Evolutionary conservation across 2,329 filamentous ascomycete genomes (phyloP).

Genomic region (Arthrobotrys sphaeroides): DNA sequence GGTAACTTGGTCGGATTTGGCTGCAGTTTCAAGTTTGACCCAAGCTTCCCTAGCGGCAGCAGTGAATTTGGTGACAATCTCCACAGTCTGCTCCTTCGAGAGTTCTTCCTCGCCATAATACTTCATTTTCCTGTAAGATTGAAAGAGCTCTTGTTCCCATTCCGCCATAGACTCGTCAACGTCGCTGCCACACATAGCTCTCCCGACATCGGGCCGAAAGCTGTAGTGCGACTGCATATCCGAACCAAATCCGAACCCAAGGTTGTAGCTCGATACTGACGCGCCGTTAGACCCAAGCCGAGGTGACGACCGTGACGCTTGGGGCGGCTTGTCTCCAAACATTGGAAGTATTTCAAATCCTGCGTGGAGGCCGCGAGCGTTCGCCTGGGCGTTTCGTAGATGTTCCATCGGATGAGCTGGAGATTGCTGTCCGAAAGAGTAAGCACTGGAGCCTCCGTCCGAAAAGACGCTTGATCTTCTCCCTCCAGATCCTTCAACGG

Average conservation of each 20-base stretch:
- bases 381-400: conserved; percentile 23
- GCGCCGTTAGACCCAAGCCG: conserved; percentile 22
- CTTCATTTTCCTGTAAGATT: conserved; percentile 47
- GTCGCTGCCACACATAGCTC: conserved; percentile 16
- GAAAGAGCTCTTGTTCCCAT: conserved; percentile 51
- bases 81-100: conserved; percentile 41
- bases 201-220: conserved; percentile 29
- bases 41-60: conserved; percentile 40
- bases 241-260: conserved; percentile 45
- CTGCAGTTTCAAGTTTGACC: conserved; percentile 33
- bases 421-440: conserved; percentile 1
- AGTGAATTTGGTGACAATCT: conserved; percentile 47
- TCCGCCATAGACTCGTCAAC: conserved; percentile 48
- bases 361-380: conserved; percentile 37
- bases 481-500: background rate
- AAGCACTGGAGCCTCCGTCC: background rate
- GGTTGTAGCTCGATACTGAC: conserved; percentile 32
- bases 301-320: conserved; percentile 40
- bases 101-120: conserved; percentile 50
- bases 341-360: conserved; percentile 47
- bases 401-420: background rate
- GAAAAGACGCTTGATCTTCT: background rate
- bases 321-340: conserved; percentile 48
- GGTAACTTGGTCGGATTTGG: conserved; percentile 23
- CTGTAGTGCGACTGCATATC: conserved; percentile 35